Evolutionary conservation across 164 flowering plant genomes (phyloP), one percentile per base, ranked within the genome.

Genomic region (Brasenia schreberi): DNA sequence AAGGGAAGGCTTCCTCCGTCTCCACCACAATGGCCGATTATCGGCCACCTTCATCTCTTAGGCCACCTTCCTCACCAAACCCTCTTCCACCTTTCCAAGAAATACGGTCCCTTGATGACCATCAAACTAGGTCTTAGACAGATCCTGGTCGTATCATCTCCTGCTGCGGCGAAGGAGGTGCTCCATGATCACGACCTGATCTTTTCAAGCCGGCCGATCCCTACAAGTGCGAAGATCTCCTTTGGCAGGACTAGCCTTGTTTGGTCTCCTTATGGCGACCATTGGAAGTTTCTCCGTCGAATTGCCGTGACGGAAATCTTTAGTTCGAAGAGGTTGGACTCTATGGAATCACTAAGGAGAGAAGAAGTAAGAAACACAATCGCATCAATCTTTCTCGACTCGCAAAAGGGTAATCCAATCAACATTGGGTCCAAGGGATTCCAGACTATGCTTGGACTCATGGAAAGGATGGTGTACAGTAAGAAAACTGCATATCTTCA

Each of bases 31-130:
- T 64, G 78, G 9, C 84, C 86, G 4, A 7, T 82, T 5, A 74
- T 82, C 49, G 84, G 84, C 19, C 74, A 70, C 74, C 58, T 81
- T 61, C 83, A 77, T 75, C 74, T 69, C 4, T 43, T 83, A 1
- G 84, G 84, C 19, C 72, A 70, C 74, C 58, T 59, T 5, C 84
- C 83, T 16, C 85, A 83, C 63, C 81, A 60, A 12, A 2, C 61
- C 0, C 69, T 83, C 0, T 65, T 72, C 63, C 71, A 78, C 43
- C 69, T 83, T 63, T 74, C 87, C 42, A 64, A 66, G 58, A 78
- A 69, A 67, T 39, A 79, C 64, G 88, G 85, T 17, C 79, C 84
- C 0, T 33, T 85, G 11, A 85, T 81, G 85, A 79, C 78, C 64
- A 43, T 81, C 0, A 68, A 71, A 49, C 75, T 81, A 5, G 85